Percentiles rank a stretch among this genome's conserved stretches.
Conservation (phyloP, 2,329 filamentous ascomycete genomes). For the Aureobasidium pullulans region DNA sequence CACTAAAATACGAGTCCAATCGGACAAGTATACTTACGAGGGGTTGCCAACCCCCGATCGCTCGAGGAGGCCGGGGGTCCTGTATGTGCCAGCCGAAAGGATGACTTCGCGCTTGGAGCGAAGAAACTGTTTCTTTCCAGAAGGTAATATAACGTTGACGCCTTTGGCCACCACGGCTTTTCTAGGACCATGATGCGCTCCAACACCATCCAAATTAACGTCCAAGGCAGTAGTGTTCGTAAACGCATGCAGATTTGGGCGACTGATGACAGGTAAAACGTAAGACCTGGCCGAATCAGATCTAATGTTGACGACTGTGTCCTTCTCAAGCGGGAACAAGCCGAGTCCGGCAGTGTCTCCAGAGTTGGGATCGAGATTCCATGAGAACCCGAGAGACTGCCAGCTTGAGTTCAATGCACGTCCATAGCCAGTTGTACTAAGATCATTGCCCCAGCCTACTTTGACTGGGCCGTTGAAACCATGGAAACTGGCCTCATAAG, state of each 20-base stretch:
- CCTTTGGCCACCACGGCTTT: conserved; percentile 16
- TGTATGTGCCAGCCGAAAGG: conserved; percentile 50
- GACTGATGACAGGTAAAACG: conserved; percentile 28
- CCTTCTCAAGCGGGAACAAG: conserved; percentile 26
- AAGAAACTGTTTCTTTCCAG: conserved; percentile 29
- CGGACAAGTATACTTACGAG: background rate
- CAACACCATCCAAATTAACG: conserved; percentile 38
- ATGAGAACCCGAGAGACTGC: conserved; percentile 29
- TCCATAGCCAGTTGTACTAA: background rate
- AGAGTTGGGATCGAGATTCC: conserved; percentile 29
- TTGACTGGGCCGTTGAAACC: conserved; percentile 11
- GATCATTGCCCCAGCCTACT: conserved; percentile 11
- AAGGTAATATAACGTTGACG: conserved; percentile 37
- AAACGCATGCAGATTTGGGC: conserved; percentile 42
- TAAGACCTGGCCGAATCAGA: conserved; percentile 32
- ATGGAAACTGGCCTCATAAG: background rate
- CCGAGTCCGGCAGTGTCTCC: conserved; percentile 30
- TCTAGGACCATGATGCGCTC: background rate
- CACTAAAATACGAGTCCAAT: no score
- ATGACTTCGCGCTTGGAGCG: conserved; percentile 45
- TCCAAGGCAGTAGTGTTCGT: conserved; percentile 41
- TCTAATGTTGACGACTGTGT: conserved; percentile 25
- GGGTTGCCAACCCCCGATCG: conserved; percentile 53
- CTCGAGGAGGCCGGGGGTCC: conserved; percentile 54
- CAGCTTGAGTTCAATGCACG: conserved; percentile 27